Conservation (phyloP, 495 filamentous ascomycete species). For the Aspergillus coremiiformis region DNA sequence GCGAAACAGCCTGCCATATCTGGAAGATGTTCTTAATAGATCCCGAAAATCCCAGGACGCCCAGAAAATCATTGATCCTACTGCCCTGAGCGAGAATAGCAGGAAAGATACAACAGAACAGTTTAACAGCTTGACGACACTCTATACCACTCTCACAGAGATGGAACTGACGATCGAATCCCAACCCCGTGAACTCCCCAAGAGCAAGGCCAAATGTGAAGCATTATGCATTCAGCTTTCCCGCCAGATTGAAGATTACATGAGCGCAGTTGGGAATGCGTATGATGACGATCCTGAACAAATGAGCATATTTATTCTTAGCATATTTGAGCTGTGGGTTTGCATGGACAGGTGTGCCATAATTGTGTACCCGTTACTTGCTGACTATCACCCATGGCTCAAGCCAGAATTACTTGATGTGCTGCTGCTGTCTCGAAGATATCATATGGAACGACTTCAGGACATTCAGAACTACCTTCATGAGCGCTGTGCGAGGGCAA, state of each 20-base stretch:
- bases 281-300: slow-evolving; percentile 42
- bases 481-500: slow-evolving; percentile 17
- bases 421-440: slow-evolving; percentile 34
- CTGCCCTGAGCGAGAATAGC: background rate
- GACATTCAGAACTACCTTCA: slow-evolving; percentile 41
- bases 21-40: slow-evolving; percentile 20
- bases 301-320: slow-evolving; percentile 50
- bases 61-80: slow-evolving; percentile 2
- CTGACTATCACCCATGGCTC: slow-evolving; percentile 46
- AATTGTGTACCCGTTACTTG: slow-evolving; percentile 33
- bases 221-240: slow-evolving; percentile 29
- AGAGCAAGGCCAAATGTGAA: background rate
- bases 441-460: slow-evolving; percentile 43
- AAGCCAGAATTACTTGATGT: slow-evolving; percentile 42
- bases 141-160: slow-evolving; percentile 21
- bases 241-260: slow-evolving; percentile 27
- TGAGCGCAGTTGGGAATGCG: slow-evolving; percentile 21
- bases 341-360: slow-evolving; percentile 46
- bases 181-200: background rate
- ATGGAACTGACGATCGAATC: slow-evolving; percentile 22
- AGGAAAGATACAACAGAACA: slow-evolving; percentile 6
- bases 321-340: slow-evolving; percentile 53
- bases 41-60: background rate
- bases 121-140: slow-evolving; percentile 18
- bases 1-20: slow-evolving; percentile 35